Conservation (phyloP, 257 asterid genomes). For the Linderniella brevidens region DNA sequence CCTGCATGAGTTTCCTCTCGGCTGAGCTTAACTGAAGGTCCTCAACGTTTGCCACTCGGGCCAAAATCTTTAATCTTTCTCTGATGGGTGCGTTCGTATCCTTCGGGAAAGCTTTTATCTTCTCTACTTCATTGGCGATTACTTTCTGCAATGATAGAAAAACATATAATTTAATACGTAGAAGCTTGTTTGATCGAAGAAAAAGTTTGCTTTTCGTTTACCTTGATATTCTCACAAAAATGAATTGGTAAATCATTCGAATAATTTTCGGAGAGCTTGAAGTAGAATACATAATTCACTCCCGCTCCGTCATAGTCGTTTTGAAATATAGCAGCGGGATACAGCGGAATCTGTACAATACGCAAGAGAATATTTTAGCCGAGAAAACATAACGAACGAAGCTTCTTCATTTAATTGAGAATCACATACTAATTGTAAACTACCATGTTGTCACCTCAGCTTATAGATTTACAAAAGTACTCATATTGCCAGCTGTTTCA, state of each 20-base stretch:
- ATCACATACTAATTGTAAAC: too few relatives aligned
- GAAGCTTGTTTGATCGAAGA: background rate
- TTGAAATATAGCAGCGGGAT: constrained; percentile 67
- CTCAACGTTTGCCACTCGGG: constrained; percentile 53
- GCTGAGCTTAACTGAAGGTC: constrained; percentile 54
- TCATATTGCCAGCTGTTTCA: too few relatives aligned
- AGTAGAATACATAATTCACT: constrained; percentile 62
- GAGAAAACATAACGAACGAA: background rate
- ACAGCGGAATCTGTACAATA: constrained; percentile 53
- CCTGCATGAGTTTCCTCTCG: constrained; percentile 79
- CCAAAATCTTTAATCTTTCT: constrained; percentile 80
- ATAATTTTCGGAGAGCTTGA: constrained; percentile 66
- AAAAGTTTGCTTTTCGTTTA: constrained; percentile 13
- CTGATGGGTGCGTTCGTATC: constrained; percentile 55
- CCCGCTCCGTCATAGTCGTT: constrained; percentile 78
- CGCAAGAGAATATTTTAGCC: constrained; percentile 4
- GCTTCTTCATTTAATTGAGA: too few relatives aligned
- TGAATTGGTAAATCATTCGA: constrained; percentile 53
- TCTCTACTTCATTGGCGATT: constrained; percentile 63
- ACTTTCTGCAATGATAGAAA: constrained; percentile 33
- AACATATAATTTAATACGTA: constrained; percentile 5
- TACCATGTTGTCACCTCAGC: too few relatives aligned
- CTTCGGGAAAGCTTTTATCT: constrained; percentile 53
- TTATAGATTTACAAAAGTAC: too few relatives aligned
- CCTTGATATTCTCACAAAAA: constrained; percentile 73